Evolutionary conservation across 1,284 basidiomycete genomes (phyloP).

Genomic region (Pisolithus thermaeus): DNA sequence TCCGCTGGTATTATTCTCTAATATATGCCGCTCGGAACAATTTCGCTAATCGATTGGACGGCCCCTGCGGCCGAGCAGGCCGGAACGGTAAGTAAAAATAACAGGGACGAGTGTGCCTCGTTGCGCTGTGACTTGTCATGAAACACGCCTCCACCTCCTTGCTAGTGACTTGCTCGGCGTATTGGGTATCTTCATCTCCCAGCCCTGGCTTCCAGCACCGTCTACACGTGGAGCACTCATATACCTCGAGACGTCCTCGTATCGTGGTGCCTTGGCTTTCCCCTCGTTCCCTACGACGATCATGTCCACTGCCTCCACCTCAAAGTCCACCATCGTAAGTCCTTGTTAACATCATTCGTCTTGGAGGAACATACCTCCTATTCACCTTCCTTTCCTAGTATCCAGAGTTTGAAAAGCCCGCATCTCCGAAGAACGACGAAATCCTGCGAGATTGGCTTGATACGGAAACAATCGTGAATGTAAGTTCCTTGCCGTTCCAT

Average conservation of each 20-base stretch:
- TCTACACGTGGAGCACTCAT: not conserved
- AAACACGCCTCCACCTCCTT: conserved; percentile 30
- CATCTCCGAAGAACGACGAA: conserved; percentile 6
- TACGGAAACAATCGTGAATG: conserved; percentile 22
- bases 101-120: not conserved
- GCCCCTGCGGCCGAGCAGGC: not conserved
- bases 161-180: conserved; percentile 9
- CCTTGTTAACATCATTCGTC: not conserved
- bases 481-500: conserved; percentile 8
- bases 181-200: not conserved
- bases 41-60: not conserved
- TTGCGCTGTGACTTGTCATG: conserved; percentile 13
- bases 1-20: not conserved
- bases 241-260: not conserved
- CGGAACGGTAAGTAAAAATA: not conserved
- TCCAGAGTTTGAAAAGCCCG: conserved; percentile 4
- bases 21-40: not conserved
- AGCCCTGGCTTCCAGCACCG: not conserved
- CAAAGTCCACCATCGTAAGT: conserved; percentile 2
- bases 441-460: conserved; percentile 15
- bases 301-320: conserved; percentile 11
- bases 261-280: not conserved
- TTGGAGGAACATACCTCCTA: not conserved
- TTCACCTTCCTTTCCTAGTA: conserved; percentile 1
- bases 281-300: conserved; percentile 7